Conservation (phyloP, 108 stramenopile genomes). For the Nitzschia sp. region DNA sequence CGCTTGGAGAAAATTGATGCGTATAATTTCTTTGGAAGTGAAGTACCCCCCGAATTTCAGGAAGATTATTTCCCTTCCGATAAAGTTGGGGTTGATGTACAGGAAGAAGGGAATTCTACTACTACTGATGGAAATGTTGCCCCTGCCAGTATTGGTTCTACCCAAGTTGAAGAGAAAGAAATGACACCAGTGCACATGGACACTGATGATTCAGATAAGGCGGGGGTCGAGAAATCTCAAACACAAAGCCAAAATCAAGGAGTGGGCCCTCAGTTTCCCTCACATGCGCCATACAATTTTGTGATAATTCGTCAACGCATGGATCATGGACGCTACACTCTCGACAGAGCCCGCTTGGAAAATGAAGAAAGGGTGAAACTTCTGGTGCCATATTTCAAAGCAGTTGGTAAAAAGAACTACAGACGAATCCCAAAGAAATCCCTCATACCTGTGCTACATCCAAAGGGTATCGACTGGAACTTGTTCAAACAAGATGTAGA, state of each 20-base stretch:
- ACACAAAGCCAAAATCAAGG: neutral
- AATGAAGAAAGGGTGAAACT: conserved; percentile 39
- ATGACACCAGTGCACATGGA: neutral
- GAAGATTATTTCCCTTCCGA: conserved; percentile 42
- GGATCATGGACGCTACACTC: conserved; percentile 60
- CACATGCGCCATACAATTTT: conserved; percentile 64
- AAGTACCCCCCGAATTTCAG: conserved; percentile 60
- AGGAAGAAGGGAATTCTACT: neutral
- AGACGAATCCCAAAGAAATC: conserved; percentile 25
- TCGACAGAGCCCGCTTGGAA: conserved; percentile 53
- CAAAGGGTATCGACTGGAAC: conserved; percentile 73
- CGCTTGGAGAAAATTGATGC: conserved; percentile 75
- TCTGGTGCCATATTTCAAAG: conserved; percentile 35
- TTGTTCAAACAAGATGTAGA: conserved; percentile 62
- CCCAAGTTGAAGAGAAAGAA: neutral
- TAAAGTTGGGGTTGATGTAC: neutral
- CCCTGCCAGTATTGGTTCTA: neutral
- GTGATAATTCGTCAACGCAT: conserved; percentile 60
- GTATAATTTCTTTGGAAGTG: conserved; percentile 66
- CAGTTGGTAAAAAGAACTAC: conserved; percentile 17
- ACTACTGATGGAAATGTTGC: neutral
- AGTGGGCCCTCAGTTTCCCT: conserved; percentile 36
- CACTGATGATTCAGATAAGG: neutral
- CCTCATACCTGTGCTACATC: conserved; percentile 46
- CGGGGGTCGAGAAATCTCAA: neutral